Conservation (phyloP, 192 early-diverging fungal species). For the Chytriomyces sp. region DNA sequence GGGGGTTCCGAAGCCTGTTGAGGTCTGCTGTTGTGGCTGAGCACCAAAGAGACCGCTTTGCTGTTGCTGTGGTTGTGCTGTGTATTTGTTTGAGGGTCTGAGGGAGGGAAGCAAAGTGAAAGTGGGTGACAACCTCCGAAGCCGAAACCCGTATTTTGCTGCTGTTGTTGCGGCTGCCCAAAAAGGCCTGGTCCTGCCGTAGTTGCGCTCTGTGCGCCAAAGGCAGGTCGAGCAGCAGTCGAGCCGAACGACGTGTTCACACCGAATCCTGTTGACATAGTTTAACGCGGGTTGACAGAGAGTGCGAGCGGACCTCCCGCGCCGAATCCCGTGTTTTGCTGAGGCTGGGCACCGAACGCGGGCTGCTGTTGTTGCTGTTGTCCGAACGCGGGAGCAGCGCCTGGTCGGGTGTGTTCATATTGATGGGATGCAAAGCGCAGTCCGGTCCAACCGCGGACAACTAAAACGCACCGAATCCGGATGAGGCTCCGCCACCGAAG, state of each 20-base stretch:
- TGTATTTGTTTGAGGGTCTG: background rate
- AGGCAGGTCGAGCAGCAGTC: conserved; percentile 7
- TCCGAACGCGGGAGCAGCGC: background rate
- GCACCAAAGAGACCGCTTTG: conserved; percentile 32
- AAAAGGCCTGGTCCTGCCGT: conserved; percentile 27
- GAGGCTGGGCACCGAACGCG: background rate
- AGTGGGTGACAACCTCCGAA: conserved; percentile 18
- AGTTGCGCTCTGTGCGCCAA: conserved; percentile 25
- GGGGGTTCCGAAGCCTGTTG: conserved; percentile 40
- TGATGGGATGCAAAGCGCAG: background rate
- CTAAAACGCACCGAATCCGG: conserved; percentile 16
- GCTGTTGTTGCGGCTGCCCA: conserved; percentile 24
- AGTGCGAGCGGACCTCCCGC: background rate
- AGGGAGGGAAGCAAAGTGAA: background rate
- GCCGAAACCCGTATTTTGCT: background rate
- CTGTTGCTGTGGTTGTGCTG: conserved; percentile 29
- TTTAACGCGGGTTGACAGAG: background rate
- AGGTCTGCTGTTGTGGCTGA: conserved; percentile 33
- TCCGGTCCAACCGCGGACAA: background rate
- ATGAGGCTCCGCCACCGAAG: conserved; percentile 7
- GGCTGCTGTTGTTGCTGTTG: background rate
- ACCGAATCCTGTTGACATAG: conserved; percentile 14
- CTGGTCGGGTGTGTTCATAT: background rate
- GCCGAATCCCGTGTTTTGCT: background rate
- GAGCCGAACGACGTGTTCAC: conserved; percentile 23